Evolutionary conservation across 129 eudicot species (phyloP).

Genomic region (Arctium lappa): DNA sequence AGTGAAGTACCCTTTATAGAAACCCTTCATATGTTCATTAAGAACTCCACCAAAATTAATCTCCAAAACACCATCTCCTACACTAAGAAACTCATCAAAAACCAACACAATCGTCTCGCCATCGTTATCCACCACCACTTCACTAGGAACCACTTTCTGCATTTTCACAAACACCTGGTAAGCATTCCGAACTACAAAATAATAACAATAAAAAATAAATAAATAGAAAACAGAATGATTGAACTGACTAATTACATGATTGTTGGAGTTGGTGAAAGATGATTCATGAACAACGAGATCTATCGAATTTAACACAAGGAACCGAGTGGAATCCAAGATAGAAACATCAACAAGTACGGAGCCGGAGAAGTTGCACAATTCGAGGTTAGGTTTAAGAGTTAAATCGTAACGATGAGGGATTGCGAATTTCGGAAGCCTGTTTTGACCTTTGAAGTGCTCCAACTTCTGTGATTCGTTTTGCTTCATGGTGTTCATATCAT

Average conservation of each 20-base stretch:
- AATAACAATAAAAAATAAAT: neutral
- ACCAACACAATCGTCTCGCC: conserved; percentile 40
- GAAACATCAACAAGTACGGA: conserved; percentile 18
- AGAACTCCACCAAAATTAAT: conserved; percentile 35
- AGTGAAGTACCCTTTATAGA: conserved; percentile 38
- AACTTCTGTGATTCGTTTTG: conserved; percentile 20
- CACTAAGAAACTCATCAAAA: conserved; percentile 23
- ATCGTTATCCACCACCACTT: conserved; percentile 34
- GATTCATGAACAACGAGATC: conserved; percentile 28
- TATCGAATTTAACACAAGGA: conserved; percentile 37
- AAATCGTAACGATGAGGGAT: conserved; percentile 40
- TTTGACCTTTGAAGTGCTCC: conserved; percentile 41
- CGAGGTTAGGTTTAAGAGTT: conserved; percentile 38
- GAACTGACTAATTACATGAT: conserved; percentile 10
- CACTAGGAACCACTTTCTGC: conserved; percentile 36
- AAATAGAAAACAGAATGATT: neutral
- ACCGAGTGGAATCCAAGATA: conserved; percentile 36
- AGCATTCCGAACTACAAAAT: conserved; percentile 3
- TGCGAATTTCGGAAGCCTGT: conserved; percentile 51
- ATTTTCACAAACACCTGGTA: conserved; percentile 23
- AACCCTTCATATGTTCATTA: conserved; percentile 42
- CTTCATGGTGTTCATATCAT: conserved; percentile 23
- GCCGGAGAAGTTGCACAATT: conserved; percentile 40
- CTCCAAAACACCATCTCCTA: conserved; percentile 37
- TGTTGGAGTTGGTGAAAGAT: conserved; percentile 24